A percentile compares a stretch with the other conserved stretches of the same genome.
phyloP scores from a whole-genome alignment of 805 yeast species.

The Huiozyma sinensis region DNA sequence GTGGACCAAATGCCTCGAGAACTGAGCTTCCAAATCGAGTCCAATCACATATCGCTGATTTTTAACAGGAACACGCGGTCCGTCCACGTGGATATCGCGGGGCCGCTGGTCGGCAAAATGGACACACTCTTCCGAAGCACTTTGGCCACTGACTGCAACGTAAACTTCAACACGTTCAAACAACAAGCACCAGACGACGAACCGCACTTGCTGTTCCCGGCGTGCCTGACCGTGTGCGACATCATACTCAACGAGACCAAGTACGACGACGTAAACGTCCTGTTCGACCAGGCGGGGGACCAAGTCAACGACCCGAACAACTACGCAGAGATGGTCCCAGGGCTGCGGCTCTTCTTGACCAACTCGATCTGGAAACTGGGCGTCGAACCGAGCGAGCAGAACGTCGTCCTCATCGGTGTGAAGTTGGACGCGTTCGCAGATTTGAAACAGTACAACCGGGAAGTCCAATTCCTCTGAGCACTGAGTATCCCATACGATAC shows the following conservation, averaged over 20 bases:
- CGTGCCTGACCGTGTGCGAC: not conserved
- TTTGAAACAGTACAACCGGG: slow-evolving; percentile 10
- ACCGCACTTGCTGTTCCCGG: not conserved
- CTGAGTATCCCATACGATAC: too few species aligned
- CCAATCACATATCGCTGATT: slow-evolving; percentile 22
- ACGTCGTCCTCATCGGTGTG: slow-evolving; percentile 13
- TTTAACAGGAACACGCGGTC: slow-evolving; percentile 23
- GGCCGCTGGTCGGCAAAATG: slow-evolving; percentile 10
- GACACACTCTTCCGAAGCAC: slow-evolving; percentile 8
- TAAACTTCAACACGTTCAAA: not conserved
- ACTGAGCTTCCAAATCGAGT: slow-evolving; percentile 34
- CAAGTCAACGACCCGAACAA: slow-evolving; percentile 10
- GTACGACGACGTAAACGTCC: not conserved
- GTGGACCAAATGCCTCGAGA: slow-evolving; percentile 32
- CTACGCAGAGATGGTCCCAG: slow-evolving; percentile 1
- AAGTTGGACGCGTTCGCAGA: slow-evolving; percentile 13
- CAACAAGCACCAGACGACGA: not conserved
- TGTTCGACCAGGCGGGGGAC: slow-evolving; percentile 4
- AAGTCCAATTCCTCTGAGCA: slow-evolving; percentile 9
- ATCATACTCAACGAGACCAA: not conserved
- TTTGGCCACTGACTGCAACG: slow-evolving; percentile 3
- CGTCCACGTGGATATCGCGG: slow-evolving; percentile 15
- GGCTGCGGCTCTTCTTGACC: slow-evolving; percentile 11
- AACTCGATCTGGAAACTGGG: slow-evolving; percentile 20
- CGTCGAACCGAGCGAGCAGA: slow-evolving; percentile 6